Conservation (phyloP, 768 basidiomycete species). For the Filobasidium wieringae region DNA sequence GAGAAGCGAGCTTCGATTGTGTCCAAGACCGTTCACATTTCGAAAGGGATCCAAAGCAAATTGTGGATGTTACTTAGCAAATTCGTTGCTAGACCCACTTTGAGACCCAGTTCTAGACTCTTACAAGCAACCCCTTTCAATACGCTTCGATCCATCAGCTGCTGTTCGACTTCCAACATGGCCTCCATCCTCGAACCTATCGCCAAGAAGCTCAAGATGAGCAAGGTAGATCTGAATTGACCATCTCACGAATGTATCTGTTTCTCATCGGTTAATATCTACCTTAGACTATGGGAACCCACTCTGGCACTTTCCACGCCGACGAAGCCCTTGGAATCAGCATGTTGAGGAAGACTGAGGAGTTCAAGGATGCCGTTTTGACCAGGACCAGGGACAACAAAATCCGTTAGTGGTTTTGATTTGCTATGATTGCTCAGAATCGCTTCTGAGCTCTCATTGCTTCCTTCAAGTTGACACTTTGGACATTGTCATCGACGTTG, state of each 20-base stretch:
- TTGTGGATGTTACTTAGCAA: too few species aligned
- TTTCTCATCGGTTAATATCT: constrained; percentile 1
- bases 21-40: too few species aligned
- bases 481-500: constrained; percentile 93
- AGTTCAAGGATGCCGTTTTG: constrained; percentile 64
- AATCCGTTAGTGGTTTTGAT: constrained; percentile 24
- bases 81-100: too few species aligned
- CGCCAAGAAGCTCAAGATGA: constrained; percentile 34
- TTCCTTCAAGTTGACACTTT: constrained; percentile 49
- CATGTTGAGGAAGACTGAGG: constrained; percentile 63
- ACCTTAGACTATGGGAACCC: constrained; percentile 70
- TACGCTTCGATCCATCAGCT: not conserved
- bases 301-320: constrained; percentile 91
- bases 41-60: too few species aligned
- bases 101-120: not conserved
- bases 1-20: too few species aligned
- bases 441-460: not conserved
- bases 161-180: not conserved
- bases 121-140: not conserved
- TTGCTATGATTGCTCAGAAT: not conserved
- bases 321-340: constrained; percentile 93
- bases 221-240: constrained; percentile 20
- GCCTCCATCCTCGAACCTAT: constrained; percentile 13
- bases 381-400: constrained; percentile 35
- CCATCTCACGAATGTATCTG: not conserved